phyloP scores from a whole-genome alignment of 2,329 filamentous ascomycete species.

The Colletotrichum sp. region DNA sequence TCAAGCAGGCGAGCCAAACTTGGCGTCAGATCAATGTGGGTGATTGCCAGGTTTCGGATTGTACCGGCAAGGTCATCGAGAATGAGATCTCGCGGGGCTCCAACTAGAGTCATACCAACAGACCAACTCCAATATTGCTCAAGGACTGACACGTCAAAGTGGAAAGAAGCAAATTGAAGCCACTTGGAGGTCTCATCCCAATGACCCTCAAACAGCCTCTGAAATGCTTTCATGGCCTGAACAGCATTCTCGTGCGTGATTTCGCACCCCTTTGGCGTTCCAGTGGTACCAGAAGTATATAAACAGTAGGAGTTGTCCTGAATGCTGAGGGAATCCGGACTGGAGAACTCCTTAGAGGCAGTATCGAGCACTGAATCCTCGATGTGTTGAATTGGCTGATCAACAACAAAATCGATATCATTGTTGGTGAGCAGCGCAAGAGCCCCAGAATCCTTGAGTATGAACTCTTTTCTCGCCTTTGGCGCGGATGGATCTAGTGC shows the following conservation, averaged over 20 bases:
- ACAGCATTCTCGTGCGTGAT: conserved; percentile 89
- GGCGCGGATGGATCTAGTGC: conserved; percentile 81
- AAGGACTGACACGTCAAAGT: conserved; percentile 92
- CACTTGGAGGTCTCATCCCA: conserved; percentile 79
- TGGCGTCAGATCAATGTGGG: conserved; percentile 90
- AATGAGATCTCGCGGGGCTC: conserved; percentile 82
- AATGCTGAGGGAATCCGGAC: conserved; percentile 22
- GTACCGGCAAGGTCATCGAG: conserved; percentile 81
- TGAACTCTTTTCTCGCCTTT: conserved; percentile 75
- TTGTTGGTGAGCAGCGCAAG: conserved; percentile 64
- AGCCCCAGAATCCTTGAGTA: conserved; percentile 75
- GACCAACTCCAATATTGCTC: conserved; percentile 98
- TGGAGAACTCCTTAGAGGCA: conserved; percentile 26
- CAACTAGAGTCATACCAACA: conserved; percentile 83
- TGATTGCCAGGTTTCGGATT: conserved; percentile 76
- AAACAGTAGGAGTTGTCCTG: conserved; percentile 79
- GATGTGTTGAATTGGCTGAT: conserved; percentile 37
- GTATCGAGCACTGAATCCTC: conserved; percentile 34
- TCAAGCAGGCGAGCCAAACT: conserved; percentile 81
- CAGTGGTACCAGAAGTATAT: conserved; percentile 88
- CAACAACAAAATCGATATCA: conserved; percentile 36
- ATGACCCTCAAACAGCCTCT: conserved; percentile 75
- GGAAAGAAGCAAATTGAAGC: conserved; percentile 92
- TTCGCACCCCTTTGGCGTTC: conserved; percentile 85
- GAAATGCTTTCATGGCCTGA: conserved; percentile 88